These are phyloP conservation scores for Gardenia jasminoides DNA, from an alignment of 257 asterid genomes.

Conservation along the genomic window DNA sequence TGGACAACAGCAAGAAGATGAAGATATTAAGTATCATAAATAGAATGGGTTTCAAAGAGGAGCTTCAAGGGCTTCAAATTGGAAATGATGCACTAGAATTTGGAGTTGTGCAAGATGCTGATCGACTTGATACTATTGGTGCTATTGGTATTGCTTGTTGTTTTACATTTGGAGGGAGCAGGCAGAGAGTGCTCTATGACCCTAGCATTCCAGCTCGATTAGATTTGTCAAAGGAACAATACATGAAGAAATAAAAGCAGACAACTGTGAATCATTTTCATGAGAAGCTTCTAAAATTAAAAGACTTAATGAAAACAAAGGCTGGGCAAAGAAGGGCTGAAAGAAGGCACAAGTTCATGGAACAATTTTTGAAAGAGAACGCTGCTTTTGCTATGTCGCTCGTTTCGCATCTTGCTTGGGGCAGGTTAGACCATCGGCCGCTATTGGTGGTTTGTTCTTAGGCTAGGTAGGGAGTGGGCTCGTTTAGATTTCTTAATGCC, in stretches of 20 bases:
- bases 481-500: too few relatives aligned
- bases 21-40: conserved; percentile 63
- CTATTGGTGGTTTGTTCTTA: too few relatives aligned
- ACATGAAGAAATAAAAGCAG: conserved; percentile 89
- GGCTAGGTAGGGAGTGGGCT: too few relatives aligned
- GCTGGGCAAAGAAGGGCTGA: conserved; percentile 86
- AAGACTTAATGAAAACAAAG: conserved; percentile 86
- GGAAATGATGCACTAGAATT: conserved; percentile 52
- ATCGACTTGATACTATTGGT: conserved; percentile 97
- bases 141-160: conserved; percentile 97
- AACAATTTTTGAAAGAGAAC: conserved; percentile 71
- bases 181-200: conserved; percentile 73
- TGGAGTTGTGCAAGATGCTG: conserved; percentile 97
- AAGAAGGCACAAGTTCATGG: conserved; percentile 86
- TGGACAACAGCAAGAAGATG: conserved; percentile 49
- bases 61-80: conserved; percentile 46
- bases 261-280: conserved; percentile 93
- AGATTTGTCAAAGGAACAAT: conserved; percentile 72
- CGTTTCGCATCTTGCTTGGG: too few relatives aligned
- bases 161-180: conserved; percentile 91
- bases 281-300: conserved; percentile 90
- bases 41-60: conserved; percentile 94
- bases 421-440: too few relatives aligned
- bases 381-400: too few relatives aligned
- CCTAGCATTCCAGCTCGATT: conserved; percentile 69